Conservation (phyloP, 2,329 filamentous ascomycete genomes). For the Cercospora sp. region DNA sequence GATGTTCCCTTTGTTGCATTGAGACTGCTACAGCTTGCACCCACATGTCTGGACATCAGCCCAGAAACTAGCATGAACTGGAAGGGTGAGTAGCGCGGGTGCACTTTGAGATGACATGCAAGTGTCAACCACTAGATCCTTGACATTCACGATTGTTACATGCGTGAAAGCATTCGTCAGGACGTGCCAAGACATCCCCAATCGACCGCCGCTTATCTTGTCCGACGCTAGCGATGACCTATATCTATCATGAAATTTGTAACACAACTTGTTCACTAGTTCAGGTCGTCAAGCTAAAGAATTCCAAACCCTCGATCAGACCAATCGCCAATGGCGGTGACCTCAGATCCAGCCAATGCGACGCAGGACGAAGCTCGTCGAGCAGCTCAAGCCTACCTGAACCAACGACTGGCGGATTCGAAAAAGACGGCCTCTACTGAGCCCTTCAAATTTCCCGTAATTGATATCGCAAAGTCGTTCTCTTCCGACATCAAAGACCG, state of each 20-base stretch:
- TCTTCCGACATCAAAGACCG: constrained; percentile 37
- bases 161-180: not conserved
- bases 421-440: constrained; percentile 13
- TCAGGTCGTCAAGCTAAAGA: not conserved
- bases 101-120: not conserved
- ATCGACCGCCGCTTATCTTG: not conserved
- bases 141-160: not conserved
- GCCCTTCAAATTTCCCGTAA: constrained; percentile 42
- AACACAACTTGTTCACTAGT: not conserved
- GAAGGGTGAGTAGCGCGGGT: not conserved
- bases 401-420: constrained; percentile 37
- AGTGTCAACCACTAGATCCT: not conserved
- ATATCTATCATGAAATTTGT: constrained; percentile 1
- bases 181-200: not conserved
- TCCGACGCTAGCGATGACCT: not conserved
- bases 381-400: constrained; percentile 39
- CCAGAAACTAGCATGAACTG: not conserved
- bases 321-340: constrained; percentile 12
- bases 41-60: not conserved
- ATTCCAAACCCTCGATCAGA: not conserved
- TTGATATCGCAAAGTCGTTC: constrained; percentile 44
- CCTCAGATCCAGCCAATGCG: constrained; percentile 17
- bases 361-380: constrained; percentile 39
- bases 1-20: constrained; percentile 25
- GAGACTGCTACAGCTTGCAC: not conserved